Evolutionary conservation across 805 yeast species (phyloP), one percentile per base, ranked within the genome.

Genomic region (Maudiozyma bulderi): DNA sequence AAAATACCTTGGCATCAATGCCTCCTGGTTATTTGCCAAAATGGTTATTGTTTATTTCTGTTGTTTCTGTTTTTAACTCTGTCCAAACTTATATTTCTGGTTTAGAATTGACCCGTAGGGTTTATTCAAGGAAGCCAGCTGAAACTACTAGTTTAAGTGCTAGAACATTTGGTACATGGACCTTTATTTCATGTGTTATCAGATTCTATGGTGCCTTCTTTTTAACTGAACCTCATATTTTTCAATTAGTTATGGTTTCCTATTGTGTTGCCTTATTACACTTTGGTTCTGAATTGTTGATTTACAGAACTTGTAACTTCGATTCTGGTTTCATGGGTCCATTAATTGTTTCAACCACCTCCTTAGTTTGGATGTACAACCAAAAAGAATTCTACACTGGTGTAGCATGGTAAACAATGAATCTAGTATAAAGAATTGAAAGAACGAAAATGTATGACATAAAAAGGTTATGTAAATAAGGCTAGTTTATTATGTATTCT

Each of bases 91-190:
- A 90, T 68, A 65, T 78, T 43, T 78, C 87, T 34, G 93, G 89
- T 43, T 73, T 84, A 31, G 73, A 75, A 31, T 74, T 93, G 47
- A 86, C 96, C 2, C 80, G 84, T 56, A 75, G 81, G 54, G 97
- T 93, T 7, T 93, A 93, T 64, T 83, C 77, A 34, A 73, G 68
- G 46, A 67, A 76, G 43, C 88, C 90, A 13, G 55, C 62, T 6
- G 77, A 84, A 63, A 84, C 82, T 29, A 78, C 81, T 1, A 66
- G 70, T 11, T 73, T 93, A 55, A 81, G 93, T 57, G 96, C 96
- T n/a, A 78, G 99, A 59, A 91, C 99, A 0, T 93, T 93, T 66
- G 99, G 99, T 34, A 93, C 99, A 0, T 93, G 99, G 99, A 93
- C 99, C 0, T 72, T 90, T 39, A 75, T 90, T 57, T 82, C 96